Evolutionary conservation across 345 rosid species (phyloP).

Genomic region (Brassica carinata): DNA sequence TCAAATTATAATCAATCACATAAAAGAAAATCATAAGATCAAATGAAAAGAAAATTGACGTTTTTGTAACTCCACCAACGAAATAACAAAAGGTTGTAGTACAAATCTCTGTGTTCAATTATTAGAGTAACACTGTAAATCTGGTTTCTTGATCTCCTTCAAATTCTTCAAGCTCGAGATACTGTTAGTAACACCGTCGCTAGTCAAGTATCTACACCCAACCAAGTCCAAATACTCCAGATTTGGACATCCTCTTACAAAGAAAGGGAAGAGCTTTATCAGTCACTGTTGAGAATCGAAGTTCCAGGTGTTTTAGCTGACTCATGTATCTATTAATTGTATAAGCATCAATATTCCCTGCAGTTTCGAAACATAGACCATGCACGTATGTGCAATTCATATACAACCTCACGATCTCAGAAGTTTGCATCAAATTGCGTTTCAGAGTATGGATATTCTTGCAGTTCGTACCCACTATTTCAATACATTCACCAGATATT

Average conservation of each 20-base stretch:
- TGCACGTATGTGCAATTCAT: constrained; percentile 51
- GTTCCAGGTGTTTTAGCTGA: constrained; percentile 54
- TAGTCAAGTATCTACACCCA: constrained; percentile 58
- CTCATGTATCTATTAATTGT: constrained; percentile 53
- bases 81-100: too few species aligned
- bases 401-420: constrained; percentile 10
- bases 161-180: background rate
- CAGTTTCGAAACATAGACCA: constrained; percentile 40
- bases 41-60: too few species aligned
- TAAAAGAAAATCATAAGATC: too few species aligned
- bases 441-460: constrained; percentile 55
- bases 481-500: constrained; percentile 41
- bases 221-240: constrained; percentile 60
- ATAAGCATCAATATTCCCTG: constrained; percentile 56
- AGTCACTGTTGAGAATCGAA: constrained; percentile 55
- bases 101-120: too few species aligned
- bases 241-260: constrained; percentile 49
- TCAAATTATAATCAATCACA: too few species aligned
- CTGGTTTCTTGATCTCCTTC: background rate
- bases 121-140: too few species aligned
- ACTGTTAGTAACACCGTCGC: constrained; percentile 42
- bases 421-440: constrained; percentile 57
- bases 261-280: constrained; percentile 48
- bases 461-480: constrained; percentile 53
- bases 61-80: too few species aligned